Conservation (phyloP, 495 filamentous ascomycete genomes). For the Penicillium arizonense region DNA sequence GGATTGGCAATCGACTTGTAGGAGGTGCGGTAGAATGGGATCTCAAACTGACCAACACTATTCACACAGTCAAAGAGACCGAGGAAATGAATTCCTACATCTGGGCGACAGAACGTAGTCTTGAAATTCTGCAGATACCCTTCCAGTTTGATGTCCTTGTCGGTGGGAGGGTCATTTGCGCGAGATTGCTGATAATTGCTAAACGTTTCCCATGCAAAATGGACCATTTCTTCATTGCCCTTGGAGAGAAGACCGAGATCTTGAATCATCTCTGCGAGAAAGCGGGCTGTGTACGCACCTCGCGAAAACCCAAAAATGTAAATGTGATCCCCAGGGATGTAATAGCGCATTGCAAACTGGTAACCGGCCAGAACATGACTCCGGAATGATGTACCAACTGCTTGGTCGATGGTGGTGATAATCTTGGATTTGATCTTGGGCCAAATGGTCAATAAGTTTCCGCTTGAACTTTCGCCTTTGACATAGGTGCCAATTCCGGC, state of each 20-base stretch:
- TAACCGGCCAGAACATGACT: constrained; percentile 80
- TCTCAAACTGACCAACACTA: constrained; percentile 75
- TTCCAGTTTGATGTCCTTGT: constrained; percentile 62
- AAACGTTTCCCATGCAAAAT: constrained; percentile 85
- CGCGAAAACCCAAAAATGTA: constrained; percentile 80
- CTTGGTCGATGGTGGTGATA: constrained; percentile 76
- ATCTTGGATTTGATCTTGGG: constrained; percentile 63
- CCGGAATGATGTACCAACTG: constrained; percentile 77
- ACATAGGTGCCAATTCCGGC: constrained; percentile 83
- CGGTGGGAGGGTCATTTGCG: constrained; percentile 54
- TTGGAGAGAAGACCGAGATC: constrained; percentile 71
- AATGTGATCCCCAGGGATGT: constrained; percentile 72
- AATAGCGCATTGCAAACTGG: constrained; percentile 84
- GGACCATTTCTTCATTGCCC: constrained; percentile 83
- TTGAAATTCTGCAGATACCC: constrained; percentile 76
- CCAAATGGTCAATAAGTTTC: no score
- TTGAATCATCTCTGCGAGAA: constrained; percentile 82
- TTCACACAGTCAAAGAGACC: constrained; percentile 60
- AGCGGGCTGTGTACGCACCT: constrained; percentile 79
- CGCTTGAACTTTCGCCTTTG: constrained; percentile 34
- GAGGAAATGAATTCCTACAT: constrained; percentile 57
- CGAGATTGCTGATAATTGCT: constrained; percentile 66
- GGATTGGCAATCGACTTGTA: constrained; percentile 78
- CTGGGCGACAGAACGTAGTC: constrained; percentile 78
- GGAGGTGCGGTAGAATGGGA: constrained; percentile 75